A percentile compares a stretch with the other conserved stretches of the same genome.
phyloP scores from a whole-genome alignment of 208 protist genomes.

The Leishmania major region DNA sequence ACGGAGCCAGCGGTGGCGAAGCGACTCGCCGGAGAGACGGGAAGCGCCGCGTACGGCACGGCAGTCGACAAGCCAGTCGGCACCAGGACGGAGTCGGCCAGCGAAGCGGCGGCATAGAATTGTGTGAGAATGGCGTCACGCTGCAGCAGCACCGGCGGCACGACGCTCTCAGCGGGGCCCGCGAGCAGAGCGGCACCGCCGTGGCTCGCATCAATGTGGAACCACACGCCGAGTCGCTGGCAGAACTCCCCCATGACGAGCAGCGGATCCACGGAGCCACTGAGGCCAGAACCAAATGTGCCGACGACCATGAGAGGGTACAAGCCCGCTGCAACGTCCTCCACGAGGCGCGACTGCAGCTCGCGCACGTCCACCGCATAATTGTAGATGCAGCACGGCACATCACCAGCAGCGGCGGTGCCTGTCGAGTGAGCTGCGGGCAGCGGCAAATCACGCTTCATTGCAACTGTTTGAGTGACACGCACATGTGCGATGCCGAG shows the following conservation, averaged over 20 bases:
- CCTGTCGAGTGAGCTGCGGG: not conserved
- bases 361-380: constrained; percentile 46
- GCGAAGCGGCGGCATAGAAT: constrained; percentile 12
- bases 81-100: constrained; percentile 25
- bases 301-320: constrained; percentile 71
- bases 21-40: not conserved
- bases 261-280: constrained; percentile 66
- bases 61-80: constrained; percentile 15
- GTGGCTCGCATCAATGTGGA: constrained; percentile 71
- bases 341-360: constrained; percentile 56
- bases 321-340: constrained; percentile 65
- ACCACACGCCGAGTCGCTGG: constrained; percentile 59
- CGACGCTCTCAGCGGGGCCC: not conserved
- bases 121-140: constrained; percentile 4
- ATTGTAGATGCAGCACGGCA: constrained; percentile 26
- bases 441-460: constrained; percentile 5
- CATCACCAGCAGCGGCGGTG: not conserved
- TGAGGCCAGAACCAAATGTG: constrained; percentile 48
- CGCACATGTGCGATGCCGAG: constrained; percentile 64
- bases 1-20: not conserved
- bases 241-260: constrained; percentile 48
- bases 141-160: not conserved
- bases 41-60: constrained; percentile 14
- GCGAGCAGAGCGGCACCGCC: constrained; percentile 45
- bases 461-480: constrained; percentile 51